Base-by-base conservation (phyloP, 768 basidiomycete genomes). In the Coprinopsis cinerea region DNA sequence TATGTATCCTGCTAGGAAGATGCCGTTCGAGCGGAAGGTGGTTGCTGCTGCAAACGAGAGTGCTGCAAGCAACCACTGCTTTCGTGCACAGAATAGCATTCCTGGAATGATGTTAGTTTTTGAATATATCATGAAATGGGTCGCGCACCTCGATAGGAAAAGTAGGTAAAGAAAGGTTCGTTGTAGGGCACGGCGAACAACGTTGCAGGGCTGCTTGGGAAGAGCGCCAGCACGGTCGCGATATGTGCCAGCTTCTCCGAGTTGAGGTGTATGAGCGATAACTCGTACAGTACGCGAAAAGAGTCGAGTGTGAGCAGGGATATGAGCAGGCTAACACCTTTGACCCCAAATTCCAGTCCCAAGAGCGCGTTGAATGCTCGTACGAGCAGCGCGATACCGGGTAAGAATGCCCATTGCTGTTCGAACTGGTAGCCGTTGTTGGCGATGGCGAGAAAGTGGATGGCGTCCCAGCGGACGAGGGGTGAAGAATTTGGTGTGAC, bases 351-450 rank as follows among this genome's bases (percentile, higher is more conserved):
- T 32, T 45, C 27, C 4, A 30, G 44, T 7, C 44, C 44, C 48
- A 11, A 65, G 56, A 3, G 58, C 51, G 34, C 57, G 43, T 26
- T 56, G 36, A 48, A 56, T 53, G 30, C 54, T 58, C 32, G 69
- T 13, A 67, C 32, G 24, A 66, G 40, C 10, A 68, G 58, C 2
- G 88, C 77, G 22, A 79, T 64, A 3, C 78, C 89, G 1, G 90
- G 87, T 53, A 92, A 77, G 64, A 92, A 98, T 0, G 95, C 95
- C 77, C 88, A 88, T 55, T 89, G 74, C 57, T 95, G 78, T 61
- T 98, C 95, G 61, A 80, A 82, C 24, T 66, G 56, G 55, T 78
- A 78, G 41, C 72, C 77, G 10, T 76, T 52, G 23, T 71, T 58
- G 0, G 91, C 88, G 47, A 91, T 79, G 57, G 77, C 74, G 4